A percentile compares a stretch with the other conserved stretches of the same genome.
Evolutionary conservation across 208 protist species (phyloP).

Genomic region (Lotmaria passim): DNA sequence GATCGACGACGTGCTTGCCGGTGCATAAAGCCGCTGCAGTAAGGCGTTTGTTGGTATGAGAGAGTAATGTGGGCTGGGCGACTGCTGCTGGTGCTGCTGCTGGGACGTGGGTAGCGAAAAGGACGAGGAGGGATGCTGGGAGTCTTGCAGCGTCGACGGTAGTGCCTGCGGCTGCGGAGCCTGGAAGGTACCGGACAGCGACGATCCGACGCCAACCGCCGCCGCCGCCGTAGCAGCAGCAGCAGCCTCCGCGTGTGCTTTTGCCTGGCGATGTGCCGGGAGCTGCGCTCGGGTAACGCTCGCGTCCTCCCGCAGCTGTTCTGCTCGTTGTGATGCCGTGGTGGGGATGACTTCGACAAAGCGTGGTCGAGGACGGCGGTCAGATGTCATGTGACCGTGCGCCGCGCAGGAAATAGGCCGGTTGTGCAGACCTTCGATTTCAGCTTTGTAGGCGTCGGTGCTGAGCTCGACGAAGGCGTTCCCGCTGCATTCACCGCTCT

Average conservation of each 20-base stretch:
- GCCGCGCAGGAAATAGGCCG: conserved; percentile 5
- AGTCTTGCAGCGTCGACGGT: not conserved
- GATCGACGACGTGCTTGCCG: not conserved
- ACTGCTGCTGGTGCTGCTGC: not conserved
- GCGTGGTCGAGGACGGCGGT: conserved; percentile 10
- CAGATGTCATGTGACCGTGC: not conserved
- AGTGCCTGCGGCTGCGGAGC: too few relatives aligned
- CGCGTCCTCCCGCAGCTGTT: conserved; percentile 1
- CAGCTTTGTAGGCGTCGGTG: not conserved
- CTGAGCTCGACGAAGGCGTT: conserved; percentile 73
- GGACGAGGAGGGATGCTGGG: not conserved
- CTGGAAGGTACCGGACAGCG: too few relatives aligned
- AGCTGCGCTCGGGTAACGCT: not conserved
- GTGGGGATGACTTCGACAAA: conserved; percentile 21
- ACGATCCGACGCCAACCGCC: too few relatives aligned
- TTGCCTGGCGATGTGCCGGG: not conserved
- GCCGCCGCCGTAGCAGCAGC: not conserved
- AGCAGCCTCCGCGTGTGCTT: not conserved
- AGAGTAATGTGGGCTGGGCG: not conserved
- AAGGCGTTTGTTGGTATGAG: not conserved
- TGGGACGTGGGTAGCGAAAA: not conserved
- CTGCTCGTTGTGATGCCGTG: not conserved
- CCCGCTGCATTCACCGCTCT: conserved; percentile 54
- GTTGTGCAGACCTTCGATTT: conserved; percentile 5
- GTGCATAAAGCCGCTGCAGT: not conserved